Percentiles rank a stretch among this genome's conserved stretches.
Evolutionary conservation across 2,329 filamentous ascomycete species (phyloP).

Genomic region (Pochonia chlamydosporia): DNA sequence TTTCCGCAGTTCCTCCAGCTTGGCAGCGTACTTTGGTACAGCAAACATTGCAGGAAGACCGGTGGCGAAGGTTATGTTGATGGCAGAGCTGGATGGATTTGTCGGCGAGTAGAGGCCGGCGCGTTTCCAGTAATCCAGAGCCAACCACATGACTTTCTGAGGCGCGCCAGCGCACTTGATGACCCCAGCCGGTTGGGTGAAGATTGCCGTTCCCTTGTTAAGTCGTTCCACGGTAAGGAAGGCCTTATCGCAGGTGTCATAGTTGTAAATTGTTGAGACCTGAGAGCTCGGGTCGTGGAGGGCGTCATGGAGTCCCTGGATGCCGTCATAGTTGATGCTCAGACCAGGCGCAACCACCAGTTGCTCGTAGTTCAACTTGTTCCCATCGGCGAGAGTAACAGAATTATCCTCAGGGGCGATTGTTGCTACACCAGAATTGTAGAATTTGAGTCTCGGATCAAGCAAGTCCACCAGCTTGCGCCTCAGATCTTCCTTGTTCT

Average conservation of each 20-base stretch:
- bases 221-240: slow-evolving; percentile 42
- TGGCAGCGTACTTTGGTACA: slow-evolving; percentile 52
- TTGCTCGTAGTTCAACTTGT: slow-evolving; percentile 56
- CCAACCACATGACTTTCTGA: slow-evolving; percentile 59
- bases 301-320: slow-evolving; percentile 53
- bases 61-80: slow-evolving; percentile 51
- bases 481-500: slow-evolving; percentile 53
- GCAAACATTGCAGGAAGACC: slow-evolving; percentile 53
- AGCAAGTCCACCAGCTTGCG: slow-evolving; percentile 44
- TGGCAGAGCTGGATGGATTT: slow-evolving; percentile 31
- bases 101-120: slow-evolving; percentile 38
- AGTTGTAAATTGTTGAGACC: slow-evolving; percentile 54
- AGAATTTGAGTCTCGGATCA: slow-evolving; percentile 56
- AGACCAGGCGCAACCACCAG: slow-evolving; percentile 58
- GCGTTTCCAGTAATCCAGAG: slow-evolving; percentile 52
- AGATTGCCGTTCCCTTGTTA: slow-evolving; percentile 46
- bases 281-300: slow-evolving; percentile 39
- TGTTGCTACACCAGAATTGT: slow-evolving; percentile 42
- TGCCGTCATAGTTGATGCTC: slow-evolving; percentile 40
- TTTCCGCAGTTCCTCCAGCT: slow-evolving; percentile 45
- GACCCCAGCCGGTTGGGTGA: slow-evolving; percentile 52
- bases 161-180: slow-evolving; percentile 58
- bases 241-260: slow-evolving; percentile 49
- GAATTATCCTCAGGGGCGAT: slow-evolving; percentile 52
- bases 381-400: slow-evolving; percentile 49